Evolutionary conservation across 331 rosid species (phyloP).

Genomic region (Spiraea crenata): DNA sequence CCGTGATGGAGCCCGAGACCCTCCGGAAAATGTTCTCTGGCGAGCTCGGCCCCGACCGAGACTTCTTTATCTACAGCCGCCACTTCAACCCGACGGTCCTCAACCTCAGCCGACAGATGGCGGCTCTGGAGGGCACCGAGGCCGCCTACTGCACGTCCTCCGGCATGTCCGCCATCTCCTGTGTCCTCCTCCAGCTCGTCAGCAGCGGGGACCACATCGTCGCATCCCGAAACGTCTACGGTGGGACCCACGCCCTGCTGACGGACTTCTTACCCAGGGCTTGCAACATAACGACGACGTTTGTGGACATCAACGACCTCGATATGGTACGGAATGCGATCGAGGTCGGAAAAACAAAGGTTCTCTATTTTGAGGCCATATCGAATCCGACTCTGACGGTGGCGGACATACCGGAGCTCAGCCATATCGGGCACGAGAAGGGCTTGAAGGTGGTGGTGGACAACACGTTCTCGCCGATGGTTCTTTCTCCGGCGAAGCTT

Average conservation of each 20-base stretch:
- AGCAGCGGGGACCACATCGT: conserved; percentile 66
- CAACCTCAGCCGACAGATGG: conserved; percentile 85
- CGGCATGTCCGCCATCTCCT: conserved; percentile 84
- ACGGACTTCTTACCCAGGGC: conserved; percentile 67
- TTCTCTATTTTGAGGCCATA: conserved; percentile 64
- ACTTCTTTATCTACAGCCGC: conserved; percentile 91
- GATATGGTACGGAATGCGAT: conserved; percentile 51
- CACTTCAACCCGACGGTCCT: conserved; percentile 93
- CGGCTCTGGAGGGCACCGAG: conserved; percentile 84
- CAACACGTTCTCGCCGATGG: conserved; percentile 83
- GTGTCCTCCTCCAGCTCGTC: conserved; percentile 62
- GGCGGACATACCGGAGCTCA: conserved; percentile 67
- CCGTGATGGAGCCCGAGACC: conserved; percentile 92
- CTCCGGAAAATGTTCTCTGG: conserved; percentile 80
- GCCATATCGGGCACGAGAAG: conserved; percentile 57
- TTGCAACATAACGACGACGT: conserved; percentile 54
- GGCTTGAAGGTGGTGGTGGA: conserved; percentile 85
- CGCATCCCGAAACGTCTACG: conserved; percentile 59
- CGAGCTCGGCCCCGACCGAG: conserved; percentile 79
- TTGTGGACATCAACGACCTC: conserved; percentile 57
- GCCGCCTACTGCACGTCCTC: conserved; percentile 93
- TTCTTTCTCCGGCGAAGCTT: conserved; percentile 63
- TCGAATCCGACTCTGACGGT: conserved; percentile 71
- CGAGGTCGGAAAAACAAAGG: conserved; percentile 65
- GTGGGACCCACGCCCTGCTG: conserved; percentile 85